Base-by-base conservation (phyloP, 2,329 filamentous ascomycete species). In the Trichoderma harzianum region DNA sequence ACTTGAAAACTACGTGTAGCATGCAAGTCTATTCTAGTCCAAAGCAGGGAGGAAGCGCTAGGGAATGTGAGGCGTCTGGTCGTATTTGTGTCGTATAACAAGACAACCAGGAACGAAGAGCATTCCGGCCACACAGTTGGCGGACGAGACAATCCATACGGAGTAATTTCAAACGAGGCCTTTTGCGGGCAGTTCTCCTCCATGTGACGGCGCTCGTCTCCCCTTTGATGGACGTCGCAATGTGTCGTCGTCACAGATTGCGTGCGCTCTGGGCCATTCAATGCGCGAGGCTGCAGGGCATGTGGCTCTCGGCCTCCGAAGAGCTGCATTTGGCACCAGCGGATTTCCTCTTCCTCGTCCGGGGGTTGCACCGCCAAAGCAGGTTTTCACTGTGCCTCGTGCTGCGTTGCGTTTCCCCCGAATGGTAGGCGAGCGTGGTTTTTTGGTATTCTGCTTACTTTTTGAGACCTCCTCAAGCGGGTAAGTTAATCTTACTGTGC, bases 161-260 rank as follows among this genome's bases (percentile, higher is more conserved):
- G 68, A 63, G 60, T 64, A 70, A 70, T 70, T 70, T 70, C 68
- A 61, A 34, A 53, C 39, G 55, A 26, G 55, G 55, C 67, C 53
- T 58, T 69, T 53, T 62, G 21, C 39, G n/a, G 26, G 10, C 26
- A 7, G 24, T 36, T 47, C 8, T 7, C n/a, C n/a, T 34, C 57
- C 34, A 60, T 69, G 67, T 69, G 67, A 69, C 57, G 55, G 26
- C 57, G 3, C 7, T n/a, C 39, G 66, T 18, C 34, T 11, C 18
- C 32, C 24, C 16, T 21, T 57, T 28, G 39, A 28, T 57, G 7
- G 57, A 30, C 24, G n/a, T 39, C 34, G 57, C 21, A 34, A 55
- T 61, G 51, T 36, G 68, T 43, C 30, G 68, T 70, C 68, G 60
- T 70, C 68, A 70, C 47, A 26, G 68, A 47, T 70, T 70, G 68